These are phyloP conservation scores for Quercus mongolica DNA, from an alignment of 306 rosid genomes.

Conservation along the genomic window DNA sequence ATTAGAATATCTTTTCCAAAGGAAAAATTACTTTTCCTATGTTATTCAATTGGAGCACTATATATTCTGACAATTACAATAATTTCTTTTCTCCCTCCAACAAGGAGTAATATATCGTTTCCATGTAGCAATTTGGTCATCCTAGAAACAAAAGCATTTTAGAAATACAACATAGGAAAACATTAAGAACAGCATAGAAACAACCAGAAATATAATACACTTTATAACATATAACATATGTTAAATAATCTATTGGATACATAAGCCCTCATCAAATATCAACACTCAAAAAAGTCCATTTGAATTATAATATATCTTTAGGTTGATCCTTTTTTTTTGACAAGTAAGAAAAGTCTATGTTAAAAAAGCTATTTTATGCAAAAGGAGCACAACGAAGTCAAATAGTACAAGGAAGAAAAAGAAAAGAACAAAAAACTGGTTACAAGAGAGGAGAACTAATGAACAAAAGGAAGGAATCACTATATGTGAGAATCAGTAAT, in stretches of 20 bases:
- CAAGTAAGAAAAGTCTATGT: too few species aligned
- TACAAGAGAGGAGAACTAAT: too few species aligned
- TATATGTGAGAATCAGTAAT: too few species aligned
- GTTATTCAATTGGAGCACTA: too few species aligned
- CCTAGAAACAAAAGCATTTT: not conserved
- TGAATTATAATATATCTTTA: not conserved
- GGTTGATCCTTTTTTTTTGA: not conserved
- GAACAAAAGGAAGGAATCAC: too few species aligned
- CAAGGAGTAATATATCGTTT: not conserved
- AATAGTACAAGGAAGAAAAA: too few species aligned
- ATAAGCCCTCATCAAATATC: not conserved
- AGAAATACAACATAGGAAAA: not conserved
- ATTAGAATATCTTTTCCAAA: too few species aligned
- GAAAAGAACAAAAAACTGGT: too few species aligned
- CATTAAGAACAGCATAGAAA: not conserved
- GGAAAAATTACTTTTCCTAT: not conserved
- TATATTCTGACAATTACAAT: not conserved
- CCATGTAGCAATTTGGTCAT: not conserved
- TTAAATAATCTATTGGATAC: not conserved
- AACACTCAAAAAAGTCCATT: not conserved
- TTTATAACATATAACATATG: not conserved
- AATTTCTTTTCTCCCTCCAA: not conserved
- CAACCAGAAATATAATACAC: not conserved
- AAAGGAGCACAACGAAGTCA: too few species aligned
- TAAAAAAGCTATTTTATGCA: too few species aligned